Base-by-base conservation (phyloP, 371 early-diverging fungal genomes). In the Mortierella sp. region DNA sequence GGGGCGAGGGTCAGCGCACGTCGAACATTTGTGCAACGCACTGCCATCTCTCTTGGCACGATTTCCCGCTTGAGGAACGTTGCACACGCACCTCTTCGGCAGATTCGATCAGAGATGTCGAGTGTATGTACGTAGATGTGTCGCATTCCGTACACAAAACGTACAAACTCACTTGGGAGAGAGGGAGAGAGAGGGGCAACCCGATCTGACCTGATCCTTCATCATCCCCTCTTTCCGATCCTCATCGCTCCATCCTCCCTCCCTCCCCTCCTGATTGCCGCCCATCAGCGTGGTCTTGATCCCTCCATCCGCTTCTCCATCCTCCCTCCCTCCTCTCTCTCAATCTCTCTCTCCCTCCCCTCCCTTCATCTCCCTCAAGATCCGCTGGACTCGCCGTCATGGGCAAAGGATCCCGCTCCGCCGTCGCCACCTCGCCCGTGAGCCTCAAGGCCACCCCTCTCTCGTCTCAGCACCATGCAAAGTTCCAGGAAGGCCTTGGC, bases 381-480 rank as follows among this genome's bases (percentile, higher is more conserved):
- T 47, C 16, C 10, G 7, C 8, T 27, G 41, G 24, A 24, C 24
- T 49, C 60, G 14, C 41, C 53, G 10, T 44, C 55, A 76, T 76
- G 76, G 76, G 76, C 37, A 76, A 76, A 52, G 76, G 76, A 57
- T 76, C 76, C 45, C 76, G 76, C 46, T 64, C 76, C 1, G 64
- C 69, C 19, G 65, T 68, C 44, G 60, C 69, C 25, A 39, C 64
- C 10, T 68, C 76, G n/a, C 68, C 69, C 7, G 57, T 64, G 50
- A 61, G 64, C 58, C 65, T 76, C 58, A 76, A 76, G 76, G 68
- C 76, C 41, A 64, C 76, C 19, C 76, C 76, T n/a, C 69, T 76
- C 40, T 76, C 76, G 7, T 76, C 76, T 17, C 76, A 76, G 55
- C 76, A 76, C 52, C 76, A 76, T 51, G 69, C 76, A 64, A 76